A percentile compares a stretch with the other conserved stretches of the same genome.
Evolutionary conservation across 1,284 basidiomycete genomes (phyloP).

Genomic region (Ceratobasidium papillatum): DNA sequence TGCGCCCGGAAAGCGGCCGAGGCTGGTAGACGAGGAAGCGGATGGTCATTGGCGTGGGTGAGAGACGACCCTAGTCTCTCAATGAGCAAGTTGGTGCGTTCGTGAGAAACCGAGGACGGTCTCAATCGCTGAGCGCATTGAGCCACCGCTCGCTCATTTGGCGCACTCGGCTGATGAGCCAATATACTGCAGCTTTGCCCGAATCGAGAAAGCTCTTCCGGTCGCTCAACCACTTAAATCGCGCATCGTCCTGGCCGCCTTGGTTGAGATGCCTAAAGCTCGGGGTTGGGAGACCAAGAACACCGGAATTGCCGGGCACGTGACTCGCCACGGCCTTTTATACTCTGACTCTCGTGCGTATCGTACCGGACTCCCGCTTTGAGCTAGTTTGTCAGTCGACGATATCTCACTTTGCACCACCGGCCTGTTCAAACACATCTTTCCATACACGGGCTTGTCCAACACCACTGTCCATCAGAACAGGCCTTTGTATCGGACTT

Average conservation of each 20-base stretch:
- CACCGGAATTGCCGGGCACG: neutral
- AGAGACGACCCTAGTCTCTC: neutral
- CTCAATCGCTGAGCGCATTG: slow-evolving; percentile 25
- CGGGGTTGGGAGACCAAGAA: neutral
- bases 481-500: neutral
- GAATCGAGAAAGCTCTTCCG: neutral
- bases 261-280: slow-evolving; percentile 26
- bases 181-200: neutral
- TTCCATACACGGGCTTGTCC: neutral
- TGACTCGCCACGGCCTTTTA: slow-evolving; percentile 10
- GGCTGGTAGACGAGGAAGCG: neutral
- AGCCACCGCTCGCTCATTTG: slow-evolving; percentile 18
- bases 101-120: slow-evolving; percentile 9
- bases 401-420: slow-evolving; percentile 2
- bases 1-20: slow-evolving; percentile 19
- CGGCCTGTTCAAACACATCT: too few relatives aligned
- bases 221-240: neutral
- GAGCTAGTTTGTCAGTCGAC: neutral
- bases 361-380: neutral
- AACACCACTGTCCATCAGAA: neutral
- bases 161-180: slow-evolving; percentile 30
- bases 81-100: neutral
- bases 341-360: slow-evolving; percentile 4
- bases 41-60: slow-evolving; percentile 7
- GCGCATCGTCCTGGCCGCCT: slow-evolving; percentile 5